Conservation (phyloP, 179 eudicot species). For the Patellifolia procumbens region DNA sequence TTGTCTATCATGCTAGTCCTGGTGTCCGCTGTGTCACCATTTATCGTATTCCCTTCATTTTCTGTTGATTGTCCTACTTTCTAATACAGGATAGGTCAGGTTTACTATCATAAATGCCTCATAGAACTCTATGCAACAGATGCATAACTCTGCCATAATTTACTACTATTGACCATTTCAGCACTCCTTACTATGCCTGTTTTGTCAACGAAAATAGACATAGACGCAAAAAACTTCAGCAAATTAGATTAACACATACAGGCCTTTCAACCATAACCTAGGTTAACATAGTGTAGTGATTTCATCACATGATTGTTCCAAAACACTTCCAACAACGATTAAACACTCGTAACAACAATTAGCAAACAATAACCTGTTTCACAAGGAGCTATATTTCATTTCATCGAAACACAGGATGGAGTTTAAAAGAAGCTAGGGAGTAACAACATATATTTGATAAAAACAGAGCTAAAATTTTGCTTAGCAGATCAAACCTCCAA, state of each 20-base stretch:
- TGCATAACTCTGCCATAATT: not conserved
- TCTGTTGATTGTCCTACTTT: not conserved
- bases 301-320: too few species aligned
- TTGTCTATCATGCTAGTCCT: constrained; percentile 7
- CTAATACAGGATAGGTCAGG: not conserved
- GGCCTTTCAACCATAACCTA: not conserved
- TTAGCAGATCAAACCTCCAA: too few species aligned
- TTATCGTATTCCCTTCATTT: not conserved
- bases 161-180: not conserved
- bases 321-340: not conserved
- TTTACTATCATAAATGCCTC: not conserved
- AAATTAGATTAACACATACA: not conserved
- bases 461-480: too few species aligned
- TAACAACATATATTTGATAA: too few species aligned
- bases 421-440: too few species aligned
- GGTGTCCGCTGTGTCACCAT: not conserved
- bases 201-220: not conserved
- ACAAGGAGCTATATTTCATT: not conserved
- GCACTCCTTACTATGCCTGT: not conserved
- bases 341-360: not conserved
- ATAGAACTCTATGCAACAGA: not conserved
- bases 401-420: not conserved
- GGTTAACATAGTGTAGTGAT: not conserved
- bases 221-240: not conserved
- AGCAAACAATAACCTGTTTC: not conserved